These are phyloP conservation scores for Asclepias syriaca DNA, from an alignment of 257 asterid genomes.

Conservation along the genomic window DNA sequence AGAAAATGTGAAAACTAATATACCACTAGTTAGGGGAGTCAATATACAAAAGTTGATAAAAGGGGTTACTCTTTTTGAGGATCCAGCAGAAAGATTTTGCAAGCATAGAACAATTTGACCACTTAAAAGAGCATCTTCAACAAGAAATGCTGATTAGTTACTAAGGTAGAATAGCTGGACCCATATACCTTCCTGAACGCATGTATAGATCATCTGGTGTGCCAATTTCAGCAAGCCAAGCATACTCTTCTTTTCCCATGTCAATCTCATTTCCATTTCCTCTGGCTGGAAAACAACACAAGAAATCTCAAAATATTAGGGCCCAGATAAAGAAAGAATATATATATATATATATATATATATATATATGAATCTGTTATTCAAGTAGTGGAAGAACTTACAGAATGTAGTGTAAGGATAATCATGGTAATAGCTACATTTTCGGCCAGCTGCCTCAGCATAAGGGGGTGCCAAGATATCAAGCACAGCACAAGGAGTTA, in stretches of 20 bases:
- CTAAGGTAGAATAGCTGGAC: conserved; percentile 51
- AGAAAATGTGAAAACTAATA: not conserved
- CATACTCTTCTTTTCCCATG: conserved; percentile 49
- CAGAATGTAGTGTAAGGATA: conserved; percentile 65
- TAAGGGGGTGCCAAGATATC: conserved; percentile 97
- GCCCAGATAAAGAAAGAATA: too few relatives aligned
- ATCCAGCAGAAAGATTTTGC: not conserved
- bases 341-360: not conserved
- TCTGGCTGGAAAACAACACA: conserved; percentile 28
- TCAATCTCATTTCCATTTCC: conserved; percentile 32
- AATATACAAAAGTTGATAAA: not conserved
- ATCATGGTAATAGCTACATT: conserved; percentile 79
- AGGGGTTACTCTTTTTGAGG: not conserved
- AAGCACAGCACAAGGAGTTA: conserved; percentile 90
- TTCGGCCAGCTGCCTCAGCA: conserved; percentile 62
- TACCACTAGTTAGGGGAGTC: not conserved
- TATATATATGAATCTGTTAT: not conserved
- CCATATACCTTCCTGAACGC: conserved; percentile 54
- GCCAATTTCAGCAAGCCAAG: conserved; percentile 71
- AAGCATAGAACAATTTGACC: not conserved
- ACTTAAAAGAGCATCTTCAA: not conserved
- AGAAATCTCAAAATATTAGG: not conserved
- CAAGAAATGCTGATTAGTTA: not conserved
- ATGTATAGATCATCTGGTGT: conserved; percentile 77
- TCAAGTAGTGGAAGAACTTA: conserved; percentile 26